Conservation (phyloP, 768 basidiomycete genomes). For the Harrya chromipes region DNA sequence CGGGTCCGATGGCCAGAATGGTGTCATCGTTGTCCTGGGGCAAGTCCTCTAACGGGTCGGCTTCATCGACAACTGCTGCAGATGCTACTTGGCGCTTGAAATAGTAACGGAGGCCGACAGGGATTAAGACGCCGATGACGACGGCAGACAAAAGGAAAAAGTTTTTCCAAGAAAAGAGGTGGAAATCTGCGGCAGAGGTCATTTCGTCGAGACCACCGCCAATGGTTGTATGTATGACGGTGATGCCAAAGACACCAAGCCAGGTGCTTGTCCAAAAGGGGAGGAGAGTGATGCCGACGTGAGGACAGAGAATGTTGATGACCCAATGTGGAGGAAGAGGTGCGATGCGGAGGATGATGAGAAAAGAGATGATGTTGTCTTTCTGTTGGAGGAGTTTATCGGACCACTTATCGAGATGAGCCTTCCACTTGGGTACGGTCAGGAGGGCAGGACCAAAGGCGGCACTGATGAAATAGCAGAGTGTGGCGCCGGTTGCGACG, state of each 20-base stretch:
- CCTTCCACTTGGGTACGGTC: conserved; percentile 81
- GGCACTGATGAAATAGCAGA: conserved; percentile 91
- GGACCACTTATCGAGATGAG: conserved; percentile 78
- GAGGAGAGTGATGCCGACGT: conserved; percentile 80
- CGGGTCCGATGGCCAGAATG: conserved; percentile 58
- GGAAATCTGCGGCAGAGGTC: conserved; percentile 92
- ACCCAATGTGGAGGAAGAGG: conserved; percentile 98
- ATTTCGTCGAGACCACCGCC: conserved; percentile 92
- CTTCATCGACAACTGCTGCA: conserved; percentile 36
- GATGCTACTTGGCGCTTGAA: conserved; percentile 61
- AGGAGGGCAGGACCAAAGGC: conserved; percentile 91
- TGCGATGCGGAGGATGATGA: conserved; percentile 92
- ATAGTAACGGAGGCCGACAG: conserved; percentile 83
- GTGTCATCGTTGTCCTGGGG: conserved; percentile 39
- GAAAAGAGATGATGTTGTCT: conserved; percentile 85
- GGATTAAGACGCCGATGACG: conserved; percentile 89
- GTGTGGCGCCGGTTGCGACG: conserved; percentile 84
- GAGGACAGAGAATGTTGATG: conserved; percentile 88
- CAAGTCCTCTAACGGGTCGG: conserved; percentile 33
- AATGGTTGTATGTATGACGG: conserved; percentile 93
- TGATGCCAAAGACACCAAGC: conserved; percentile 86
- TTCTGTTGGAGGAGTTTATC: conserved; percentile 74
- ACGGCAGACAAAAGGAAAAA: conserved; percentile 82
- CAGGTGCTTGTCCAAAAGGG: conserved; percentile 91
- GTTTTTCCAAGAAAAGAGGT: conserved; percentile 89